Base-by-base conservation (phyloP, 495 filamentous ascomycete genomes). In the Haplographium delicatum region DNA sequence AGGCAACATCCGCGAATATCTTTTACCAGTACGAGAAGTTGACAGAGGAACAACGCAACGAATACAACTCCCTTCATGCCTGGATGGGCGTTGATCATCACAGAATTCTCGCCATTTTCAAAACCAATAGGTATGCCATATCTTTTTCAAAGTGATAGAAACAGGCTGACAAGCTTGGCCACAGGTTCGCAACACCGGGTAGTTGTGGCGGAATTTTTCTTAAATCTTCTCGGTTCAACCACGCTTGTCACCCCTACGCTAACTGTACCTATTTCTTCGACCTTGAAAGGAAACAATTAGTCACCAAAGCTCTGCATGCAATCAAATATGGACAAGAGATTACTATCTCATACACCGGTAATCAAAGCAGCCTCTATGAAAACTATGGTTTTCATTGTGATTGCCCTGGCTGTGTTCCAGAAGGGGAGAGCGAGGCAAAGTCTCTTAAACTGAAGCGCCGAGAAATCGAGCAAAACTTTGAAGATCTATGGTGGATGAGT, bases 341-440 rank as follows among this genome's bases (percentile, higher is more conserved):
- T 5, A 61, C 59, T 5, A 61, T 61, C n/a, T 48, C 31, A 5
- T 61, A 61, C 30, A 53, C 28, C 8, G 26, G 3, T n/a, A 26
- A 22, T 10, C 47, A 50, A 3, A 7, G 10, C 0, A 44, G 18
- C 13, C 49, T 58, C 5, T 31, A 40, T 7, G 43, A 42, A 5
- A 53, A 55, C n/a, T 61, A 61, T 18, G 59, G 59, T 11, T 61
- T 61, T 34, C 30, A 44, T 13, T 61, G 59, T 23, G 55, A 61
- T 23, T 61, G 59, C 31, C 37, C 38, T 18, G 54, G 27, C 22
- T 61, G 58, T 24, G 34, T n/a, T n/a, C n/a, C n/a, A n/a, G n/a
- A n/a, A n/a, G n/a, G n/a, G n/a, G n/a, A n/a, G n/a, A n/a, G n/a
- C n/a, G n/a, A n/a, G n/a, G n/a, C n/a, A n/a, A n/a, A n/a, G n/a